Evolutionary conservation across 352 stramenopile species (phyloP), one percentile per base, ranked within the genome.

Genomic region (Globisporangium nodosum): DNA sequence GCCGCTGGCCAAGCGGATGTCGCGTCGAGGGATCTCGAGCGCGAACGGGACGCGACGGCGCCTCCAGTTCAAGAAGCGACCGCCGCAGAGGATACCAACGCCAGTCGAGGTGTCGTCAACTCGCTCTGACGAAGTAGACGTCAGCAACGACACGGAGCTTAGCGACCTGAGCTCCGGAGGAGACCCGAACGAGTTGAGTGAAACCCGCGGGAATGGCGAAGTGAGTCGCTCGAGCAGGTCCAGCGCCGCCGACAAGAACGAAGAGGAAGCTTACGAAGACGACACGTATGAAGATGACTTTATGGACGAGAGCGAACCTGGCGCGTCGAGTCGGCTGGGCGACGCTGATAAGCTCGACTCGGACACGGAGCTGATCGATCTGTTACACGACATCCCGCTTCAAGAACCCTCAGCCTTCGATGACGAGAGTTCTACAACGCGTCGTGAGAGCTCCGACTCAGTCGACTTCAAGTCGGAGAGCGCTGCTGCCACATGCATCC

Each of bases 221-320:
- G 43, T 20, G 43, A 49, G n/a, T 30, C 21, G 13, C 16, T 18
- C 56, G 6, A 56, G 15, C 20, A 24, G 6, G 5, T 47, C 45
- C 9, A 20, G 43, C 18, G 3, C 13, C 48, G 30, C 18, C 24
- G 50, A 61, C 54, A 51, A 47, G 33, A 35, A 50, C 8, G 64
- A 64, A 15, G 58, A 59, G 11, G 60, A 48, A 8, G n/a, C 11
- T 3, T 47, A 47, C 35, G 55, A 52, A 2, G 65, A 63, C 11
- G 57, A 60, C 5, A 52, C 68, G 5, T 79, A 78, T 39, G 73
- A 83, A 56, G 73, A 78, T 31, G 73, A 80, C 27, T 83, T 83
- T 42, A 54, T 35, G 12, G 62, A 66, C 24, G 69, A 80, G 40
- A 63, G 50, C 5, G 43, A 57, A 37, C 51, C 54, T 16, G 55